These are phyloP conservation scores for Clarkia xantiana DNA, from an alignment of 345 rosid genomes.

Conservation along the genomic window DNA sequence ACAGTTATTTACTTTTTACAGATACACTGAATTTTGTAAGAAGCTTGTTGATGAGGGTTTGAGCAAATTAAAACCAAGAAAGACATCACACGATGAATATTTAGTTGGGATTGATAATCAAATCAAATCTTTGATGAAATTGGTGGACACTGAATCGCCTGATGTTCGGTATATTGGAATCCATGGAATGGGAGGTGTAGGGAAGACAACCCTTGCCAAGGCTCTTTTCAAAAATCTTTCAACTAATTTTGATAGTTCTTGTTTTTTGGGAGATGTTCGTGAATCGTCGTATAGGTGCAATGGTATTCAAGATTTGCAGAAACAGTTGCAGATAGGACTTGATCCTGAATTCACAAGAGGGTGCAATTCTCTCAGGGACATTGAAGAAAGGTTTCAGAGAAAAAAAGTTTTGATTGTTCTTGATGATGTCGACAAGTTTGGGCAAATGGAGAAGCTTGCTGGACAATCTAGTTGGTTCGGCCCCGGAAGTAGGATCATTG, in stretches of 20 bases:
- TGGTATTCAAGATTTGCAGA: background rate
- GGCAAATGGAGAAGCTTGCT: background rate
- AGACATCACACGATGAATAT: background rate
- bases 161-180: slow-evolving; percentile 3
- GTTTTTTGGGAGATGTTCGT: background rate
- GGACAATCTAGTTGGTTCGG: background rate
- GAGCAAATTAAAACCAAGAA: background rate
- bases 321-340: background rate
- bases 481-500: background rate
- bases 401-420: background rate
- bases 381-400: background rate
- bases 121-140: background rate
- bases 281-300: background rate
- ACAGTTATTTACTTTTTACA: background rate
- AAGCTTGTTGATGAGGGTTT: background rate
- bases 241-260: background rate
- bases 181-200: slow-evolving; percentile 4
- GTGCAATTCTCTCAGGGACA: background rate
- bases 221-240: background rate
- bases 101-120: background rate
- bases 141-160: background rate
- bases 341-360: background rate
- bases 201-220: slow-evolving; percentile 4
- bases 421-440: background rate
- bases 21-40: slow-evolving; percentile 1